Evolutionary conservation across 2,329 filamentous ascomycete genomes (phyloP), one percentile per base, ranked within the genome.

Genomic region (Iodosphaeria phyllophila): DNA sequence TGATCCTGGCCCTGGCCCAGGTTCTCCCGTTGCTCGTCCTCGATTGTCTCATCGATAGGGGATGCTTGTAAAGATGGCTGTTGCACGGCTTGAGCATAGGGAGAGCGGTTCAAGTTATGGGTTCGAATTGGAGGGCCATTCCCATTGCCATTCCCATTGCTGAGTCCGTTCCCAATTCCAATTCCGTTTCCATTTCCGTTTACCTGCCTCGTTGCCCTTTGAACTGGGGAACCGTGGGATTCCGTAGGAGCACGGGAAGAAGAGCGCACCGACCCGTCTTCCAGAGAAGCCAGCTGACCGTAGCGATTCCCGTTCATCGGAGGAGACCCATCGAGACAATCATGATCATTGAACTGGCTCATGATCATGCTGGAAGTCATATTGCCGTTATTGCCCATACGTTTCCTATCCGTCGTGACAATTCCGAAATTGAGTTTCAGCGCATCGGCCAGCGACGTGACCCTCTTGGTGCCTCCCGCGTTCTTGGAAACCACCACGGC

Each of bases 401-500:
- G 60, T 42, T 69, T 72, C 38, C 70, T 64, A 38, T 91, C 82
- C 5, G 82, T 91, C 3, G 80, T 91, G 28, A 98, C 83, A 44
- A 98, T 83, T 36, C 89, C 89, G 39, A 98, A 98, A 57, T 91
- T 95, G 38, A 98, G 67, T 60, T 95, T 95, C 38, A 98, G 54
- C 3, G 83, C 83, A 54, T 98, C 89, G 32, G 89, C 89, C 27
- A 98, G 60, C 15, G 86, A 93, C 9, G 89, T 98, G 19, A 95
- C 89, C 35, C 89, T 70, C 58, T 98, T 98, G 24, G 89, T 95
- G 30, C 89, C 89, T 28, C 89, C 89, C 2, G 89, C 79, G 44
- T 98, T 98, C 58, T 98, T 98, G 44, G 86, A 95, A 13, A 98
- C 89, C 10, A 93, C 84, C 5, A 98, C 89, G 7, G 82, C 83